Base-by-base conservation (phyloP, 164 flowering plant species). In the Warburgia ugandensis region DNA sequence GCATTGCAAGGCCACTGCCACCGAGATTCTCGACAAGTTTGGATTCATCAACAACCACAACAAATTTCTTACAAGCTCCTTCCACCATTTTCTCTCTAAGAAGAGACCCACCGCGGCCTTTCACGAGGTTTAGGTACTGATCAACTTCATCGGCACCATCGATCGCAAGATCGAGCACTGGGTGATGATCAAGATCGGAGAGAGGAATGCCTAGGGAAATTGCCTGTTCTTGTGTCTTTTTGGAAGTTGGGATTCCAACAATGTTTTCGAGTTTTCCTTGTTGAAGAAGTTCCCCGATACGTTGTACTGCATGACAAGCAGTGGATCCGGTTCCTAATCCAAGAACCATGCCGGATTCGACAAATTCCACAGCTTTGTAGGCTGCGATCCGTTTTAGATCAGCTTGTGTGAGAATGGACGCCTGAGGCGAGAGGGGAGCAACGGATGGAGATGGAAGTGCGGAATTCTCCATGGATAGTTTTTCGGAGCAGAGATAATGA, bases 131-230 rank as follows among this genome's bases (percentile, higher is more conserved):
- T 69, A 84, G 68, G n/a, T 46, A 22, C 0, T 85, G 81, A 62
- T 86, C 97, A 10, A 90, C 97, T 68, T 90, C 97, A 26, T 90
- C 97, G 0, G 97, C 95, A 2, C 97, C 97, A 52, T 86, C 97
- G 32, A 90, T 90, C 1, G 91, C 84, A 27, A 86, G 69, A 63
- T 90, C 97, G 19, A 90, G 31, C 6, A 62, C 67, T 0, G 96
- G 97, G 48, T 84, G 74, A 10, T 70, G 8, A 17, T 82, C 84
- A 23, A 90, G 85, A 59, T 82, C 87, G 1, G 97, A 76, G 0
- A 90, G 45, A 0, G 96, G 97, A 30, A 90, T 87, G 0, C 87
- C 92, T 20, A 81, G 19, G 0, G 8, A 72, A 6, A 73, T 6
- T 0, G 97, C 96, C 45, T 84, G 96, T 4, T 83, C 81, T 14